phyloP scores from a whole-genome alignment of 192 early-diverging fungal genomes.

The Entomortierella beljakovae region DNA sequence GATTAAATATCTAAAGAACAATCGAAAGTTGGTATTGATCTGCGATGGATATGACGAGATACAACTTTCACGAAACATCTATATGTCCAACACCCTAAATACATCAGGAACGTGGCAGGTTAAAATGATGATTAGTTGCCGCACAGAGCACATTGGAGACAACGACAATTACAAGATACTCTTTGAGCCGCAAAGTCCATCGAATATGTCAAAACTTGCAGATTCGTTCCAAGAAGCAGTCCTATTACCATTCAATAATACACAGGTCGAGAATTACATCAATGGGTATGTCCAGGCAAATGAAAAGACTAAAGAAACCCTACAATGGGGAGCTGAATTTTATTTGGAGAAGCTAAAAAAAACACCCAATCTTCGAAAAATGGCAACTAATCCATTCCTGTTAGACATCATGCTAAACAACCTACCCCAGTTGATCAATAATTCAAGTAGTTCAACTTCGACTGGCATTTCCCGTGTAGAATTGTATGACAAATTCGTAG shows the following conservation, averaged over 20 bases:
- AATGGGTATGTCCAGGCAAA: constrained; percentile 5
- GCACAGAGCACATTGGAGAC: neutral
- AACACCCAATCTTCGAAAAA: neutral
- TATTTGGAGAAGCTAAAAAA: neutral
- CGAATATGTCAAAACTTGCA: neutral
- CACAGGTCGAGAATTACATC: constrained; percentile 1
- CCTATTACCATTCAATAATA: neutral
- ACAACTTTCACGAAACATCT: neutral
- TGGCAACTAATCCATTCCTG: constrained; percentile 3
- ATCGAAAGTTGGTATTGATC: constrained; percentile 3
- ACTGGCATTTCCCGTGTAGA: neutral
- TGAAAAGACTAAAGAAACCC: neutral
- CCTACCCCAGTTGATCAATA: neutral
- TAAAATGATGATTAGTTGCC: constrained; percentile 7
- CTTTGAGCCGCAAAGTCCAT: neutral
- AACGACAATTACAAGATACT: neutral
- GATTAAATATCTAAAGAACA: neutral
- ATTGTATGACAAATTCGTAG: constrained; percentile 23
- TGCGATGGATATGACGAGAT: constrained; percentile 11
- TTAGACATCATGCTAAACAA: neutral
- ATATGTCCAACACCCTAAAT: neutral
- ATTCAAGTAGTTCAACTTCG: neutral
- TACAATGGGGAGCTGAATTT: neutral
- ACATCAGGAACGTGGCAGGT: neutral
- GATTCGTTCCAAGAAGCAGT: neutral